phyloP scores from a whole-genome alignment of 805 yeast genomes.

The Clavispora vitiphila region DNA sequence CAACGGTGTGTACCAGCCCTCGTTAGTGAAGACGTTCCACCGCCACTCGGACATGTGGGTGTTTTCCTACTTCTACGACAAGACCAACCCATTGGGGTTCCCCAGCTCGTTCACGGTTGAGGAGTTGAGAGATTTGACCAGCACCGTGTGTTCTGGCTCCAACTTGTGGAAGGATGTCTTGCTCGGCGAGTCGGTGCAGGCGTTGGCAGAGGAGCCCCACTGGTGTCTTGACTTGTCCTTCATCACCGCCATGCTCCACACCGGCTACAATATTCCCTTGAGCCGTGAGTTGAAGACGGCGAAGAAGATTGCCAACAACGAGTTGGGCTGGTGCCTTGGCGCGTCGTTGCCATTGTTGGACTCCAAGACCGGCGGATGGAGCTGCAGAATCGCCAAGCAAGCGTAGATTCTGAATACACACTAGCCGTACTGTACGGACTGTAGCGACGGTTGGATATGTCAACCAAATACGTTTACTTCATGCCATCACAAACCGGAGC shows the following conservation, averaged over 20 bases:
- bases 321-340: constrained; percentile 98
- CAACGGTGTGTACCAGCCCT: constrained; percentile 97
- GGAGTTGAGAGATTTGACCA: constrained; percentile 78
- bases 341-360: constrained; percentile 91
- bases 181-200: constrained; percentile 62
- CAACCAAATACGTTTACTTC: too few species aligned
- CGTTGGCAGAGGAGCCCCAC: constrained; percentile 73
- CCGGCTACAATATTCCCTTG: constrained; percentile 95
- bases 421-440: too few species aligned
- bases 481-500: too few species aligned
- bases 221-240: constrained; percentile 93
- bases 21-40: constrained; percentile 72
- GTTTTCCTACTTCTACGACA: constrained; percentile 92
- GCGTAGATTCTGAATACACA: too few species aligned
- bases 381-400: constrained; percentile 43
- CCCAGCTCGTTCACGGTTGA: constrained; percentile 81
- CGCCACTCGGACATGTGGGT: constrained; percentile 73
- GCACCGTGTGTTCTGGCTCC: constrained; percentile 81
- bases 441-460: too few species aligned
- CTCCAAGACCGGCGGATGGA: constrained; percentile 57
- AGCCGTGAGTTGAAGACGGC: constrained; percentile 90
- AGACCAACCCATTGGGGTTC: constrained; percentile 92
- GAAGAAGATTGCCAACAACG: constrained; percentile 80
- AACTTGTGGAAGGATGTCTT: constrained; percentile 66
- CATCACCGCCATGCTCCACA: constrained; percentile 84